Base-by-base conservation (phyloP, 1,139 yeast genomes). In the Candida dubliniensis region DNA sequence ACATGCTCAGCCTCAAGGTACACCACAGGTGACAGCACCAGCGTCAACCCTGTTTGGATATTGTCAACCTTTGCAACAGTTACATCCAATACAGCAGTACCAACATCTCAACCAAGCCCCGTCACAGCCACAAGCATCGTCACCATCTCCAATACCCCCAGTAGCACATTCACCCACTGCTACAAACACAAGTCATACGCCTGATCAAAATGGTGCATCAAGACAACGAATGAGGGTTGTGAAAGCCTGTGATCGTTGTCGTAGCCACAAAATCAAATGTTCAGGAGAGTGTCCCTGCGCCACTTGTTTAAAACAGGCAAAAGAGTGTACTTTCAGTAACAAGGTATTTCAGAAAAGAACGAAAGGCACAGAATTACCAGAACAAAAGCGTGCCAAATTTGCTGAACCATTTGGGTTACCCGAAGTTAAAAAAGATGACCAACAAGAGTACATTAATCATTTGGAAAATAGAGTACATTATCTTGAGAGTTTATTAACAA, bases 231-330 rank as follows among this genome's bases (percentile, higher is more conserved):
- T 74, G 52, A 61, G 84, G 41, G 87, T 81, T 3, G 69, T 72
- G 39, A 75, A 73, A 49, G 87, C 87, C 2, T 82, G 87, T 54
- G 82, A 76, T 47, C 65, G 82, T 25, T 82, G 87, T 60, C 67
- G 84, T 50, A 64, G 69, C 30, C 82, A 80, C 47, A 82, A 82
- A 59, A 79, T 79, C 48, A 82, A 82, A 55, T 82, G 87, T 56
- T 75, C 81, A 38, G 87, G 87, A 2, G 65, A 71, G 18, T 59
- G 58, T 40, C 87, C 87, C 2, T 82, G 87, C 51, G 53, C 57
- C 8, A 69, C 78, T 8, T 82, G 87, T 57, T 51, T 59, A 9
- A 71, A 69, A 57, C 76, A 71, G 47, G 65, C 62, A 34, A 64
- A 65, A 38, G 71, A 66, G 24, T 81, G 86, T 54, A 56, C 61